A percentile compares a stretch with the other conserved stretches of the same genome.
phyloP scores from a whole-genome alignment of 2,329 filamentous ascomycete genomes.

The Dactylellina sp. region DNA sequence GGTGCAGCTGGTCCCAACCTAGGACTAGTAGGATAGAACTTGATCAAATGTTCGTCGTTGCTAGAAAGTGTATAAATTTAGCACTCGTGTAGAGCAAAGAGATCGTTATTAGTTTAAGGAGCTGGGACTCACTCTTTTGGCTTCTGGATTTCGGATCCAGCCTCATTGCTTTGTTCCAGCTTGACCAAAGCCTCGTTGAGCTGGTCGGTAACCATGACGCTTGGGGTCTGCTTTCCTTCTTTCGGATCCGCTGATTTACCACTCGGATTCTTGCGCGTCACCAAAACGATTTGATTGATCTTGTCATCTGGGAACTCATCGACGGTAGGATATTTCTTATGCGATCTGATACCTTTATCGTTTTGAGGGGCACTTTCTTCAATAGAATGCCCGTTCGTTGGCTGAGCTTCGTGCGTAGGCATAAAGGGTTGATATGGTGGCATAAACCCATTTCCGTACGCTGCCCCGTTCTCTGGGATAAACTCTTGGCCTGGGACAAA shows the following conservation, averaged over 20 bases:
- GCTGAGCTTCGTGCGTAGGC: constrained; percentile 35
- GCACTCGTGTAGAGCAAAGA: no score
- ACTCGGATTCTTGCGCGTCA: constrained; percentile 33
- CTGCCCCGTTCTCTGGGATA: constrained; percentile 55
- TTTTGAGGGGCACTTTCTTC: constrained; percentile 35
- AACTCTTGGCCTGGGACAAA: constrained; percentile 54
- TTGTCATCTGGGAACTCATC: constrained; percentile 59
- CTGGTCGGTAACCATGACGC: constrained; percentile 53
- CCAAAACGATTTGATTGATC: constrained; percentile 52
- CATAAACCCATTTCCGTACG: constrained; percentile 54
- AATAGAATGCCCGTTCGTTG: constrained; percentile 43
- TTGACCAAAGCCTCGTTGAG: constrained; percentile 53
- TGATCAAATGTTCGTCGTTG: constrained; percentile 43
- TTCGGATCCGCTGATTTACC: constrained; percentile 19
- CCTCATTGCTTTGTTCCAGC: constrained; percentile 30
- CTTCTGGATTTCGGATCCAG: constrained; percentile 30
- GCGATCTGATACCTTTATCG: constrained; percentile 43
- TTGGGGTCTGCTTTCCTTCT: constrained; percentile 26
- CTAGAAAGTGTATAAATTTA: constrained; percentile 7
- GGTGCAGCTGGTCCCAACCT: constrained; percentile 40
- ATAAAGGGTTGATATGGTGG: constrained; percentile 43
- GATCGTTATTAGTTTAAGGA: no score
- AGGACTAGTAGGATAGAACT: constrained; percentile 57
- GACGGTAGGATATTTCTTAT: constrained; percentile 48
- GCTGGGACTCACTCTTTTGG: constrained; percentile 51